Evolutionary conservation across 1,284 basidiomycete genomes (phyloP).

Genomic region (Mycosarcoma maydis): DNA sequence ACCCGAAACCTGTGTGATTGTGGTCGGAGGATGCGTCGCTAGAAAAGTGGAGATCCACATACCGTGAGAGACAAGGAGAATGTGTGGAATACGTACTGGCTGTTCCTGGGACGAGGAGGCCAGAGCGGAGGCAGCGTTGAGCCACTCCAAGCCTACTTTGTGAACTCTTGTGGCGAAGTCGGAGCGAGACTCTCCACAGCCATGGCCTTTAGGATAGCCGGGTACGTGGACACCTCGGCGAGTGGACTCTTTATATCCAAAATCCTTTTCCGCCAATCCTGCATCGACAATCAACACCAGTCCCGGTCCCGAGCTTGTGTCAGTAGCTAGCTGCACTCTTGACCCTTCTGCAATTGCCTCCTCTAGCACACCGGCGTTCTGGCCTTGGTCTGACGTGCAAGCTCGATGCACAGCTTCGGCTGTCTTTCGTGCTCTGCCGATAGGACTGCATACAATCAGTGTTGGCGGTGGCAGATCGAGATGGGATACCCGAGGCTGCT

Average conservation of each 20-base stretch:
- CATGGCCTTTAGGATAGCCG: conserved; percentile 35
- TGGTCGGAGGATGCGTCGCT: conserved; percentile 32
- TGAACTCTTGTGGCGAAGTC: conserved; percentile 25
- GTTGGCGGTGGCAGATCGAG: conserved; percentile 42
- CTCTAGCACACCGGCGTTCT: conserved; percentile 5
- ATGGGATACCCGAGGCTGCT: conserved; percentile 1
- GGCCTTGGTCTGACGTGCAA: neutral
- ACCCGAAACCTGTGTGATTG: conserved; percentile 16
- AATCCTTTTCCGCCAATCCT: conserved; percentile 44
- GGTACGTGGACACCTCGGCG: conserved; percentile 39
- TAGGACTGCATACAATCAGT: conserved; percentile 52
- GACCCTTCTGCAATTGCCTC: neutral
- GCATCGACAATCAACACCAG: conserved; percentile 27
- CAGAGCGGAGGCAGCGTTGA: conserved; percentile 10
- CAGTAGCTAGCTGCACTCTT: neutral
- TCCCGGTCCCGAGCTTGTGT: neutral
- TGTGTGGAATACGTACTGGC: conserved; percentile 24
- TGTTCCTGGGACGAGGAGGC: neutral
- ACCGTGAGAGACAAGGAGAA: conserved; percentile 60
- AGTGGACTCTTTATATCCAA: conserved; percentile 52
- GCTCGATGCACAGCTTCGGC: conserved; percentile 42
- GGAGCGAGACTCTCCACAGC: conserved; percentile 26
- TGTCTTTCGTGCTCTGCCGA: conserved; percentile 52
- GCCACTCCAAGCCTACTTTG: conserved; percentile 25
- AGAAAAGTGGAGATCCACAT: conserved; percentile 62